Conservation (phyloP, 2,329 filamentous ascomycete species). For the Hyphodiscus sp. region DNA sequence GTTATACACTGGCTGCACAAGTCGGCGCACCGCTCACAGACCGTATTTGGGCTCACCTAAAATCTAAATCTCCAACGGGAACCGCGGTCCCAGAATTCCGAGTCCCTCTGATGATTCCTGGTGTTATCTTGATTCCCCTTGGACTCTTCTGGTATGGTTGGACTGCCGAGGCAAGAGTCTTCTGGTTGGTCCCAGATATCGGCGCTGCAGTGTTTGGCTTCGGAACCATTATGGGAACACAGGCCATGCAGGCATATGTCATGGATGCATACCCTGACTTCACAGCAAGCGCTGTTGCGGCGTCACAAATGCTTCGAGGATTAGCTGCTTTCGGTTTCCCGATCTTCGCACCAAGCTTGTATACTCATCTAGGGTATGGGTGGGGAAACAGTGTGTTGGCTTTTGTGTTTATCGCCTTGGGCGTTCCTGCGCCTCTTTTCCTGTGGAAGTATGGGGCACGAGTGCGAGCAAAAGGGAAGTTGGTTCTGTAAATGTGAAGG, state of each 20-base stretch:
- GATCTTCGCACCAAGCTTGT: slow-evolving; percentile 32
- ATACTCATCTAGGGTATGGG: slow-evolving; percentile 32
- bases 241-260: slow-evolving; percentile 39
- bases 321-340: slow-evolving; percentile 30
- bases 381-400: slow-evolving; percentile 38
- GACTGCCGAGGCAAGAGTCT: slow-evolving; percentile 35
- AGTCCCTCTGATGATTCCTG: slow-evolving; percentile 48
- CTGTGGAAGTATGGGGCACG: slow-evolving; percentile 31
- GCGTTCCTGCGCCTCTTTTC: slow-evolving; percentile 39
- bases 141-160: slow-evolving; percentile 50
- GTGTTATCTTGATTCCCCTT: slow-evolving; percentile 46
- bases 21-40: slow-evolving; percentile 21
- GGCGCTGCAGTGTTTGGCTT: slow-evolving; percentile 18
- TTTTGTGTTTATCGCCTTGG: slow-evolving; percentile 44
- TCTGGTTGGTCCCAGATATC: background rate
- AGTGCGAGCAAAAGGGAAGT: slow-evolving; percentile 22
- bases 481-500: background rate
- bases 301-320: background rate
- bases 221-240: slow-evolving; percentile 34
- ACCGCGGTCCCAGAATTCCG: slow-evolving; percentile 48
- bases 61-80: background rate
- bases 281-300: slow-evolving; percentile 36
- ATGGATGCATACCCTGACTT: slow-evolving; percentile 33
- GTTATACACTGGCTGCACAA: slow-evolving; percentile 30
- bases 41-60: slow-evolving; percentile 1